These are phyloP conservation scores for Leptographium flavum DNA, from an alignment of 2,329 filamentous ascomycete genomes.

Conservation along the genomic window DNA sequence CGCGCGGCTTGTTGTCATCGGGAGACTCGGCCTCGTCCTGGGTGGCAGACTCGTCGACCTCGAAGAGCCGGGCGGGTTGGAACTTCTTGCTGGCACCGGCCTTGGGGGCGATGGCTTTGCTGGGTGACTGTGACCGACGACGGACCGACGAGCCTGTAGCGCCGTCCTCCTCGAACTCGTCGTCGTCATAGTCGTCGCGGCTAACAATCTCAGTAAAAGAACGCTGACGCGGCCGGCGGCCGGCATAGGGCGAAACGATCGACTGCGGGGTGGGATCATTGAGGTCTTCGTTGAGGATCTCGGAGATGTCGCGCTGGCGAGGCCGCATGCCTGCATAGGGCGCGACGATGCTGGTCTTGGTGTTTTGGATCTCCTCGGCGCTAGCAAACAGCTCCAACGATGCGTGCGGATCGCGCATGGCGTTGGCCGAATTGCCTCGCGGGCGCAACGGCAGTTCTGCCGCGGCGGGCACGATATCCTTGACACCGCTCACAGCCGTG, in stretches of 20 bases:
- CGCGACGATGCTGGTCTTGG: conserved; percentile 32
- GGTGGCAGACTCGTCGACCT: conserved; percentile 18
- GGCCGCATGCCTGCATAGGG: conserved; percentile 47
- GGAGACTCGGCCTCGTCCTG: conserved; percentile 24
- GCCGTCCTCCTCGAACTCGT: background rate
- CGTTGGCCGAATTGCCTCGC: conserved; percentile 38
- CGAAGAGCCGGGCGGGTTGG: conserved; percentile 49
- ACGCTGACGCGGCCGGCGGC: conserved; percentile 46
- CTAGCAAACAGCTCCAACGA: conserved; percentile 63
- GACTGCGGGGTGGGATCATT: conserved; percentile 20
- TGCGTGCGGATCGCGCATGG: conserved; percentile 50
- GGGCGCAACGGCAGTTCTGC: conserved; percentile 27
- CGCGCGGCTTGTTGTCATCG: conserved; percentile 24
- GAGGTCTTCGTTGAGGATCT: conserved; percentile 50
- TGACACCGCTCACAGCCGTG: conserved; percentile 42
- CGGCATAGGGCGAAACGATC: conserved; percentile 31
- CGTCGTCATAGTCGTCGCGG: conserved; percentile 26
- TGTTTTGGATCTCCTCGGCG: conserved; percentile 38
- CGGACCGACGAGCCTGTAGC: conserved; percentile 14
- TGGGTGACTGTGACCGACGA: conserved; percentile 29
- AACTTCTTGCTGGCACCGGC: conserved; percentile 46
- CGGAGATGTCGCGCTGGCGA: conserved; percentile 53
- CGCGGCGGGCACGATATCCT: conserved; percentile 17
- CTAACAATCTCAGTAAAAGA: conserved; percentile 56
- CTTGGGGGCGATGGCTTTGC: conserved; percentile 33